Evolutionary conservation across 305 asterid genomes (phyloP), one percentile per base, ranked within the genome.

Genomic region (Galium porrigens): DNA sequence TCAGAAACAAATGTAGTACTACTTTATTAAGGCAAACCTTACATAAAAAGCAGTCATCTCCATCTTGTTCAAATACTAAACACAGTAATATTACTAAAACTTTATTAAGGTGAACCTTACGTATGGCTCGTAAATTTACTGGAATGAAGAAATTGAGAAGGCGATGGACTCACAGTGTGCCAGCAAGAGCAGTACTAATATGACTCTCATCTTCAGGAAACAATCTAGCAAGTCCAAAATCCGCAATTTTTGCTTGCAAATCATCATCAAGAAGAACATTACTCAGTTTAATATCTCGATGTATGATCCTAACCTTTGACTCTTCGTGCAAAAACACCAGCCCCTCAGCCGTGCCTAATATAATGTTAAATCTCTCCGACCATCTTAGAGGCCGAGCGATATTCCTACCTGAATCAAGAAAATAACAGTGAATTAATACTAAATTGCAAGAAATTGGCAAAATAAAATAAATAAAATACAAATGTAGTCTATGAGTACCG

Each of bases 191-290:
- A 55, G 90, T 86, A 72, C 84, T 84, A 41, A 82, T 79, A 46
- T 84, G 90, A 29, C 66, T 78, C 77, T 63, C 66, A 58, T 80
- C 86, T 71, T 82, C 79, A 10, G 87, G 88, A 67, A 86, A 80
- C 61, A 82, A 54, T 70, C 94, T 76, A 36, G 79, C 94, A 15
- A 84, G 83, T 25, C 88, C 88, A 68, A 86, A 84, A 81, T 86
- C 94, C 49, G 94, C 88, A 14, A 86, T 82, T 70, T 81, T 84
- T n/a, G 94, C 73, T 0, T 65, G 68, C 68, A 84, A 78, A 39
- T 75, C 82, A 46, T 73, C 78, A n/a, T 86, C 90, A 2, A 82
- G 68, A 51, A 86, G 85, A 10, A 86, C 73, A 70, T 86, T 86
- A 77, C 88, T 84, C 68, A 74, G 59, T 72, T 86, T 86, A 25